Evolutionary conservation across 1,284 basidiomycete genomes (phyloP), one percentile per base, ranked within the genome.

Genomic region (Cutaneotrichosporon mucoides): DNA sequence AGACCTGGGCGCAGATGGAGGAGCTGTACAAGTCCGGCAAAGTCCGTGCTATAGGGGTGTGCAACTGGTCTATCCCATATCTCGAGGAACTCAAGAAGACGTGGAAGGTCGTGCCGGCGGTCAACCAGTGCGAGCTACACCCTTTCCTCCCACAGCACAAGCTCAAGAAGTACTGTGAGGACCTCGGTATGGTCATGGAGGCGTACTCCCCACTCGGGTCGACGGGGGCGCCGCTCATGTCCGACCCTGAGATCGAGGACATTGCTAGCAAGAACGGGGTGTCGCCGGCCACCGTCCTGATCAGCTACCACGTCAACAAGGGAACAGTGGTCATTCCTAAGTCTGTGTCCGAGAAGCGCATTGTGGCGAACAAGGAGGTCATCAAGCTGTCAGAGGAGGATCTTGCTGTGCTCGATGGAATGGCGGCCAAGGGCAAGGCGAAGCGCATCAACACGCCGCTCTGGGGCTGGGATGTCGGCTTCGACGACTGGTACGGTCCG

Each of bases 341-440:
- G 66, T 79, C 77, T 5, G 80, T 81, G 47, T 80, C 77, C 8
- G 73, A 77, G 45, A 68, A 73, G 15, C 73, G 82, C 12, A 82
- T 83, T 60, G 59, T 73, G 34, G 72, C 75, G 40, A 83, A 83
- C 64, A 68, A 76, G 1, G 67, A 82, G 41, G 67, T 82, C 24
- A 79, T 79, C 57, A 74, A 77, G 58, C 68, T 83, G 36, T 63
- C 67, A 16, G 60, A 61, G 5, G 75, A 73, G 47, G 80, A 82
- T 61, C 81, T 83, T 77, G 54, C 48, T 54, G 42, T 46, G 13
- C 60, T 61, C 9, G 55, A 61, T 33, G 48, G 52, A 12, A 81
- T 89, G 50, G 87, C 87, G 1, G 83, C 83, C 8, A 71, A 75
- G 46, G 88, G 72, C 8, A 73, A 72, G 60, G 61, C 66, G 49